Evolutionary conservation across 2,329 filamentous ascomycete genomes (phyloP), one percentile per base, ranked within the genome.

Genomic region (Neofusicoccum laricinum): DNA sequence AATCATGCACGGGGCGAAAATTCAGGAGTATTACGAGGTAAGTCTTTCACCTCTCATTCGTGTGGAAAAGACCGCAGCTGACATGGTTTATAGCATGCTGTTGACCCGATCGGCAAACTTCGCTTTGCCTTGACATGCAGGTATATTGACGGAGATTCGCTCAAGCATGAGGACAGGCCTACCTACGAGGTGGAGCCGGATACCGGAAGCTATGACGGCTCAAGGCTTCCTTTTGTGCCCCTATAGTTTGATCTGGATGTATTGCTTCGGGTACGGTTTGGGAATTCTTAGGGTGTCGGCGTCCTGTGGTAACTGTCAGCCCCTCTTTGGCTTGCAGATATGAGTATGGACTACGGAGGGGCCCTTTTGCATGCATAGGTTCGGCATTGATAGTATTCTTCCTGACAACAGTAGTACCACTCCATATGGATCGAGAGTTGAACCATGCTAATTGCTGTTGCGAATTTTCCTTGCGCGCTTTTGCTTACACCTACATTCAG

Each of bases 1-100:
- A 2, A 76, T 89, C 17, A 90, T 90, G 87, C 82, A 87, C 67
- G 87, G 87, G 0, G 76, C 76, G 0, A 75, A 77, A 0, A 84
- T 90, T 12, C 88, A 90, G 68, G 78, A 81, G 67, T 78, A 81
- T 19, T 87, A 87, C 63, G 86, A 89, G 25, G 53, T 58, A 3
- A 45, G 38, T 45, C 21, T 25, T 3, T 1, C 14, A 4, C 2
- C 21, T 45, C 4, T 19, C 19, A 17, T 19, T n/a, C 1, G 8
- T 3, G 15, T 17, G 41, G n/a, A 10, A 32, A 30, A 30, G 5
- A 30, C 7, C 25, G 25, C 25, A 30, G 25, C 25, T 30, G 4
- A 30, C 7, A 7, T 30, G 25, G 25, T 5, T 30, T 30, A 1
- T 7, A 58, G 80, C 86, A 88, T 69, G 76, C 77, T 19, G 85